Percentiles rank a stretch among this genome's conserved stretches.
Evolutionary conservation across 768 basidiomycete species (phyloP).

Genomic region (Mycena alexandri): DNA sequence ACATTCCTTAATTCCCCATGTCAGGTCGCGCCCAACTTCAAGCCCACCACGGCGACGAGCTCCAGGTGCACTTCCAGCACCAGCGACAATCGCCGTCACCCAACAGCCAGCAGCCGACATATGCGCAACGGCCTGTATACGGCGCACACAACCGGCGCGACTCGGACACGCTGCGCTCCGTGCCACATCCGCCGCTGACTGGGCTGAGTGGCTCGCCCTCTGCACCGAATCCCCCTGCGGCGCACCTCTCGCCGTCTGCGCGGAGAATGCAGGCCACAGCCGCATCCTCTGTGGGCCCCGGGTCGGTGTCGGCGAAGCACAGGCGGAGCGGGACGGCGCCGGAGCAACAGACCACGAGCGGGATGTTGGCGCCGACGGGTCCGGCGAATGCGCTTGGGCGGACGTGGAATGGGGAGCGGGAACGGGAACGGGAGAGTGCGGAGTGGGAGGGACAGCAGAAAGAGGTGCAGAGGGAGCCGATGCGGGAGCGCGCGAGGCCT

Average conservation of each 20-base stretch:
- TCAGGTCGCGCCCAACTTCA: constrained; percentile 42
- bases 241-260: constrained; percentile 50
- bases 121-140: constrained; percentile 51
- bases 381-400: constrained; percentile 45
- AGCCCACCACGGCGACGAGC: constrained; percentile 39
- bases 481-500: constrained; percentile 43
- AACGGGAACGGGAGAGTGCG: constrained; percentile 57
- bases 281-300: constrained; percentile 40
- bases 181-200: constrained; percentile 50
- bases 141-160: constrained; percentile 75
- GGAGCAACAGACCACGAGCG: constrained; percentile 64
- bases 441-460: constrained; percentile 52
- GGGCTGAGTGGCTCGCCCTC: constrained; percentile 66
- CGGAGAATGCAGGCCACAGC: constrained; percentile 38
- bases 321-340: constrained; percentile 79
- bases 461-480: constrained; percentile 48
- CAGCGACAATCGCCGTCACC: constrained; percentile 70
- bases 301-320: constrained; percentile 55
- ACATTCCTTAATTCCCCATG: constrained; percentile 22
- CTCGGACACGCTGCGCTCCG: constrained; percentile 79
- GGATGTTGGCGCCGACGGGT: constrained; percentile 45
- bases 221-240: constrained; percentile 54
- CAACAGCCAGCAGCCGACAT: constrained; percentile 50
- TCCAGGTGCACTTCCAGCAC: constrained; percentile 61
- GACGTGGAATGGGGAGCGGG: constrained; percentile 62